Base-by-base conservation (phyloP, 176 grass and related monocot species). In the Lolium multiflorum region DNA sequence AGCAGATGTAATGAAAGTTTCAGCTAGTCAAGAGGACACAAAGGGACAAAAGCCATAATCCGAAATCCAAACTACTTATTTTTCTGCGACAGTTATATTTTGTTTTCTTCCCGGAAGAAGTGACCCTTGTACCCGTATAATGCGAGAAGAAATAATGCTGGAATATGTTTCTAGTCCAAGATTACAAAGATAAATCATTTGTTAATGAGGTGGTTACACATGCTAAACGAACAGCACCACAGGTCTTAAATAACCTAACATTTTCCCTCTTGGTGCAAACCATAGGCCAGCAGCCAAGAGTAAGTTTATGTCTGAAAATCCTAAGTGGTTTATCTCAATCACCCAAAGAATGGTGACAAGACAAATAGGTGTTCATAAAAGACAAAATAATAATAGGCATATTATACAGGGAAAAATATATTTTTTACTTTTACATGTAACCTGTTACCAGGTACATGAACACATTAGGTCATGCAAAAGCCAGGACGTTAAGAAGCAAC, bases 401-500 rank as follows among this genome's bases (percentile, higher is more conserved):
- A 54, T 54, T 54, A 54, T 15, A 54, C 51, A 6, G 51, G 51
- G 17, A 4, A 54, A 35, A 35, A 35, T 35, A n/a, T 72, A 51
- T 43, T 72, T 57, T 59, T 9, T 56, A 65, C 31, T 35, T 35
- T 35, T 35, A 35, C 31, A 89, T 59, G 9, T 68, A 85, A 4
- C 37, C 0, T 75, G 64, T 38, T 35, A 3, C 11, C 64, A 77
- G 57, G 16, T 50, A 72, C 44, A 49, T 82, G 60, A 38, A 71
- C 43, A 80, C 65, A 88, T 65, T 80, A 82, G 43, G 7, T 49
- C 28, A 72, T 74, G 5, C 51, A 81, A 65, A 66, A 87, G 56
- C 63, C 48, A 64, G 52, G 77, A 37, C 47, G 12, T 77, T 52
- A 71, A 88, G 48, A 46, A 65, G 31, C 5, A 46, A 50, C 14